A percentile compares a stretch with the other conserved stretches of the same genome.
Evolutionary conservation across 257 asterid genomes (phyloP).

Genomic region (Gentiana macrophylla): DNA sequence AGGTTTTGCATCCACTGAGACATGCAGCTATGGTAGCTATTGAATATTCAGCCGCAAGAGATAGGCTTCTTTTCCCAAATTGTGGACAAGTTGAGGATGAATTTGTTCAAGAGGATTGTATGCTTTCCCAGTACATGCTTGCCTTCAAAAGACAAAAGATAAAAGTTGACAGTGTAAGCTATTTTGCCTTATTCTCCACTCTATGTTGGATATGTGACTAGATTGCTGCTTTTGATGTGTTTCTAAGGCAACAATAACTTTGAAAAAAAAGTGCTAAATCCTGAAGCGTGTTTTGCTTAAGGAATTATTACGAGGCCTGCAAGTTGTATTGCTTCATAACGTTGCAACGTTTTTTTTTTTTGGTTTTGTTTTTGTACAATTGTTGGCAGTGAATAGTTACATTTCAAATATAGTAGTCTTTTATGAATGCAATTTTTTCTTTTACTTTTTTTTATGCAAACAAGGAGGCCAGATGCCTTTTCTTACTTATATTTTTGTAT

Average conservation of each 20-base stretch:
- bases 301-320: no score
- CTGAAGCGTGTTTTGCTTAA: no score
- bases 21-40: conserved; percentile 91
- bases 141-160: conserved; percentile 52
- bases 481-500: no score
- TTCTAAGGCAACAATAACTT: background rate
- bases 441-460: no score
- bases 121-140: conserved; percentile 22
- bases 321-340: no score
- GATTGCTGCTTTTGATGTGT: background rate
- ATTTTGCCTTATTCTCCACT: conserved; percentile 4
- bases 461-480: no score
- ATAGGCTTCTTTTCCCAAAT: conserved; percentile 45
- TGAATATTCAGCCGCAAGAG: conserved; percentile 71
- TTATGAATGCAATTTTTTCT: no score
- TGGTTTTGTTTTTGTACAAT: no score
- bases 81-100: conserved; percentile 15
- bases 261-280: no score
- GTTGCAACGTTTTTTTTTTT: no score
- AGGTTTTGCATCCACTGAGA: conserved; percentile 64
- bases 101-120: conserved; percentile 25
- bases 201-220: background rate
- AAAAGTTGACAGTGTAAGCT: conserved; percentile 12
- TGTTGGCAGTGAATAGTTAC: no score
- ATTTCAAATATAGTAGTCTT: no score